Percentiles rank a stretch among this genome's conserved stretches.
Evolutionary conservation across 106 monocot species (phyloP).

Genomic region (Phalaenopsis aphrodite): DNA sequence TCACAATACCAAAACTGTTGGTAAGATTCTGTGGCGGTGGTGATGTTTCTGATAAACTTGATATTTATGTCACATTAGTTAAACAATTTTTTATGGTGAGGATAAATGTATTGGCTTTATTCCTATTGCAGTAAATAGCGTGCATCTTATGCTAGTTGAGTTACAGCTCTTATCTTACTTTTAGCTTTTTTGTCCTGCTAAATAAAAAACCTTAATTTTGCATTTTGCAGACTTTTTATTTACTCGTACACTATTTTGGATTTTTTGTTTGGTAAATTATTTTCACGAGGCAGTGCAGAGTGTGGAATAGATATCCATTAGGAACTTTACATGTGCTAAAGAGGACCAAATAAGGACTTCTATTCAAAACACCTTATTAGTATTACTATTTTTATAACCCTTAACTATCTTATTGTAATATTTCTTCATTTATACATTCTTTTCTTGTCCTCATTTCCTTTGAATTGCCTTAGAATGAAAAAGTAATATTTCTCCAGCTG

Average conservation of each 20-base stretch:
- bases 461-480: neutral
- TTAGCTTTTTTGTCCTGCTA: neutral
- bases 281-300: neutral
- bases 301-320: neutral
- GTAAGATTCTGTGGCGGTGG: constrained; percentile 23
- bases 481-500: neutral
- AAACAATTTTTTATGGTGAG: neutral
- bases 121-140: neutral
- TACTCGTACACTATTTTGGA: neutral
- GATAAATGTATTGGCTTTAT: neutral
- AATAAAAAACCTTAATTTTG: neutral
- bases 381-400: neutral
- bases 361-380: neutral
- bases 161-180: neutral
- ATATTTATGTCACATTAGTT: neutral
- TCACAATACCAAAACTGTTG: constrained; percentile 85
- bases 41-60: neutral
- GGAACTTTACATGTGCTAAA: neutral
- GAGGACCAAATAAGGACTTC: neutral
- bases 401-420: neutral
- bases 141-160: neutral
- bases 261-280: neutral
- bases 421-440: neutral
- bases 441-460: neutral
- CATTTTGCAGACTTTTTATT: neutral